Percentiles rank a stretch among this genome's conserved stretches.
phyloP scores from a whole-genome alignment of 1,284 basidiomycete species.

The Takashimella koratensis region DNA sequence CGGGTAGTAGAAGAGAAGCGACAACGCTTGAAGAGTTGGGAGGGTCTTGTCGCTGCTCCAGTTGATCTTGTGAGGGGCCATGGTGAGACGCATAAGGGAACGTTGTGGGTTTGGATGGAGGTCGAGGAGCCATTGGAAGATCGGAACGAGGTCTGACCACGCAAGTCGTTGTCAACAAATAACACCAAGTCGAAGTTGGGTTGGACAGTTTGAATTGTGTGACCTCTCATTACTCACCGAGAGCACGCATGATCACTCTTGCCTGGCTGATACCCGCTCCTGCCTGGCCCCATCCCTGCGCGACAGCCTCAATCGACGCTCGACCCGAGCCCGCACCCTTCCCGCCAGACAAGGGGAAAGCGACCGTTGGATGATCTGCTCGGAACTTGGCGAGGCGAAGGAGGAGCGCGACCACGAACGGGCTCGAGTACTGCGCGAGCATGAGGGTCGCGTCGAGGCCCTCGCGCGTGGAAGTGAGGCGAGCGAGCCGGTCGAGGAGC shows the following conservation, averaged over 20 bases:
- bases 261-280: constrained; percentile 40
- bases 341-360: constrained; percentile 4
- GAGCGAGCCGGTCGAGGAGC: constrained; percentile 28
- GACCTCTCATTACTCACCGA: too few species aligned
- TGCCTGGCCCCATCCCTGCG: constrained; percentile 32
- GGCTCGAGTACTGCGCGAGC: constrained; percentile 43
- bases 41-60: constrained; percentile 24
- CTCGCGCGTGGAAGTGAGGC: constrained; percentile 29
- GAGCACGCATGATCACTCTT: constrained; percentile 43
- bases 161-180: too few species aligned
- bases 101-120: constrained; percentile 34
- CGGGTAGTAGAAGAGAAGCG: constrained; percentile 42
- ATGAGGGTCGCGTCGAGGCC: constrained; percentile 46
- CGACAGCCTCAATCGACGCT: constrained; percentile 23
- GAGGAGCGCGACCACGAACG: constrained; percentile 36
- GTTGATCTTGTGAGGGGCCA: constrained; percentile 12
- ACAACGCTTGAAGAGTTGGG: constrained; percentile 36
- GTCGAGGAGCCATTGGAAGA: constrained; percentile 34
- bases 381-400: constrained; percentile 32
- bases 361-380: constrained; percentile 17
- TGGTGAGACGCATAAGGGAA: constrained; percentile 19
- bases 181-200: too few species aligned
- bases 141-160: constrained; percentile 34
- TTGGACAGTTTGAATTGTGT: too few species aligned
- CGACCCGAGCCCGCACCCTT: constrained; percentile 9